A percentile compares a stretch with the other conserved stretches of the same genome.
Conservation (phyloP, 176 grass and related monocot species). For the Triticum timopheevii region DNA sequence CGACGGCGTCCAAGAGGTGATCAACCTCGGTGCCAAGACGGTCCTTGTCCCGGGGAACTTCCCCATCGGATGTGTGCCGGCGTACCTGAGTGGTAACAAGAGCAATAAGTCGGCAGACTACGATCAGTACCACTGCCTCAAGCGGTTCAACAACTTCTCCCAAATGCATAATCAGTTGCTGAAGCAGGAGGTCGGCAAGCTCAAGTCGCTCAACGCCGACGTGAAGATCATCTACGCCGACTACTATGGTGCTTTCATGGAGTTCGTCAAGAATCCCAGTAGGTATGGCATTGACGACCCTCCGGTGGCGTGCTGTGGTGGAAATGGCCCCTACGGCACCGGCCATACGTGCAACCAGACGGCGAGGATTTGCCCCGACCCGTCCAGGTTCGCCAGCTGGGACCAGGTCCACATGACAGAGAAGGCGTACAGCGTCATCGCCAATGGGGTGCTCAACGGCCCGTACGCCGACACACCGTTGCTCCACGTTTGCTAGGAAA, state of each 20-base stretch:
- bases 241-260: conserved; percentile 40
- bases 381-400: conserved; percentile 34
- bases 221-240: conserved; percentile 51
- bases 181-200: neutral
- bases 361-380: conserved; percentile 21
- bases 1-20: conserved; percentile 29
- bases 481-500: neutral
- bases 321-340: neutral
- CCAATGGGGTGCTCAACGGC: conserved; percentile 30
- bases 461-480: conserved; percentile 28
- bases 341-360: neutral
- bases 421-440: conserved; percentile 31
- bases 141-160: conserved; percentile 41
- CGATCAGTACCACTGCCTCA: conserved; percentile 35
- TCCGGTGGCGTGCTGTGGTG: conserved; percentile 40
- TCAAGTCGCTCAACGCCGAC: conserved; percentile 13
- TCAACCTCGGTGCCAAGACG: conserved; percentile 34
- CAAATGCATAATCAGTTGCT: conserved; percentile 39
- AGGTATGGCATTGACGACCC: conserved; percentile 27
- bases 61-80: conserved; percentile 39
- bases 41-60: conserved; percentile 48
- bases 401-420: conserved; percentile 48
- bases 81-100: conserved; percentile 8
- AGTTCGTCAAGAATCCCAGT: neutral
- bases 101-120: conserved; percentile 10